Conservation (phyloP, 2,329 filamentous ascomycete genomes). For the Exophiala mesophila region DNA sequence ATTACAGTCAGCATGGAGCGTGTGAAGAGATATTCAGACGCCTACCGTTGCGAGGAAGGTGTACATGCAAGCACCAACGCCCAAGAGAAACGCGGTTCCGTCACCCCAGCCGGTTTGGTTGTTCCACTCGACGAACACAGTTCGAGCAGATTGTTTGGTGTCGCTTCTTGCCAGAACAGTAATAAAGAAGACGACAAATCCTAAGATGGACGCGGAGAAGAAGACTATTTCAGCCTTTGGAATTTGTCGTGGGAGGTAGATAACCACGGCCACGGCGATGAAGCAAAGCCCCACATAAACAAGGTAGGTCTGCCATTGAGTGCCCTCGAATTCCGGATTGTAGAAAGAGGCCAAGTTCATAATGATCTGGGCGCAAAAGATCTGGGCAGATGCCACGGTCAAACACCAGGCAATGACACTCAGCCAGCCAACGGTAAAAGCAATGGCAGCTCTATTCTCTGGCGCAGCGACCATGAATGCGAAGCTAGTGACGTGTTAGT, state of each 20-base stretch:
- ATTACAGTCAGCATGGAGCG: slow-evolving; percentile 23
- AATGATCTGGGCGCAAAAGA: slow-evolving; percentile 21
- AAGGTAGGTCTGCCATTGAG: slow-evolving; percentile 27
- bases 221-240: slow-evolving; percentile 19
- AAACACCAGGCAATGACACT: slow-evolving; percentile 27
- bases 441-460: slow-evolving; percentile 14
- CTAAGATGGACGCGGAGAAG: slow-evolving; percentile 20
- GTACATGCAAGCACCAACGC: slow-evolving; percentile 29
- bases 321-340: slow-evolving; percentile 15
- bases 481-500: slow-evolving; percentile 13
- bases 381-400: slow-evolving; percentile 20
- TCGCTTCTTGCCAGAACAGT: slow-evolving; percentile 25
- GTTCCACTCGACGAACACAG: slow-evolving; percentile 54
- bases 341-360: slow-evolving; percentile 19
- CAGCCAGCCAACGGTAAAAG: slow-evolving; percentile 28
- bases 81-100: slow-evolving; percentile 49
- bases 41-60: slow-evolving; percentile 23
- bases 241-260: slow-evolving; percentile 13
- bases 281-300: slow-evolving; percentile 20
- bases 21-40: slow-evolving; percentile 20
- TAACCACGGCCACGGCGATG: slow-evolving; percentile 12
- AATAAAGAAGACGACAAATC: slow-evolving; percentile 29
- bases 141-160: slow-evolving; percentile 42
- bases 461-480: slow-evolving; percentile 27
- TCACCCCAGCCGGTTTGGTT: slow-evolving; percentile 66